Evolutionary conservation across 129 eudicot genomes (phyloP).

Genomic region (Arctium lappa): DNA sequence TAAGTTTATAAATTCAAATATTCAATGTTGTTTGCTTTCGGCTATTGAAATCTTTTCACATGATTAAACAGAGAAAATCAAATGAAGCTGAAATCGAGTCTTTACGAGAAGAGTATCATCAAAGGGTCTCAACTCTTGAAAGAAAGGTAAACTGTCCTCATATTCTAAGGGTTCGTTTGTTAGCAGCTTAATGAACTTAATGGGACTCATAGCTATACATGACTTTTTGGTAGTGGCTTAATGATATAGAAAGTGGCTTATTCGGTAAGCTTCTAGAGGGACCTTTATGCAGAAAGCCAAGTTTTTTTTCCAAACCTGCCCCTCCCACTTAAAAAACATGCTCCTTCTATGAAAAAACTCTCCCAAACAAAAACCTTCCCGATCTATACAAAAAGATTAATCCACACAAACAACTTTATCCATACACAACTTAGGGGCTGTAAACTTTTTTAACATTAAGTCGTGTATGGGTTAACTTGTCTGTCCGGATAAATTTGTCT

Average conservation of each 20-base stretch:
- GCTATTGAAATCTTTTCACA: neutral
- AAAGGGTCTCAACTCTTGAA: conserved; percentile 85
- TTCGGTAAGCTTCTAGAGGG: neutral
- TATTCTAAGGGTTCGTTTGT: neutral
- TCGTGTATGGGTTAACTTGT: too few relatives aligned
- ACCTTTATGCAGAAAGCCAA: too few relatives aligned
- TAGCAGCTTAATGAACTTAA: neutral
- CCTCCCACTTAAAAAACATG: neutral
- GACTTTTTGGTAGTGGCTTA: neutral
- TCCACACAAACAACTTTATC: neutral
- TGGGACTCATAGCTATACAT: neutral
- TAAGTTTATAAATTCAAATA: conserved; percentile 4
- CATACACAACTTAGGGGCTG: neutral
- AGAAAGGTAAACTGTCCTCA: conserved; percentile 55
- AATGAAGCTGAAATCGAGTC: conserved; percentile 89
- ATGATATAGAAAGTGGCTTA: neutral
- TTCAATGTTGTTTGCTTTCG: neutral
- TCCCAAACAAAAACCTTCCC: neutral
- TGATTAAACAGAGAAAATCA: conserved; percentile 70
- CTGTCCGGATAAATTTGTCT: too few relatives aligned
- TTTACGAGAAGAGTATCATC: conserved; percentile 89
- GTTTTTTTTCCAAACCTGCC: neutral
- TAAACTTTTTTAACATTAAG: too few relatives aligned
- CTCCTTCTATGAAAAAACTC: neutral
- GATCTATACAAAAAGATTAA: neutral